Evolutionary conservation across 1,139 yeast species (phyloP).

Genomic region (Wickerhamomyces sp.): DNA sequence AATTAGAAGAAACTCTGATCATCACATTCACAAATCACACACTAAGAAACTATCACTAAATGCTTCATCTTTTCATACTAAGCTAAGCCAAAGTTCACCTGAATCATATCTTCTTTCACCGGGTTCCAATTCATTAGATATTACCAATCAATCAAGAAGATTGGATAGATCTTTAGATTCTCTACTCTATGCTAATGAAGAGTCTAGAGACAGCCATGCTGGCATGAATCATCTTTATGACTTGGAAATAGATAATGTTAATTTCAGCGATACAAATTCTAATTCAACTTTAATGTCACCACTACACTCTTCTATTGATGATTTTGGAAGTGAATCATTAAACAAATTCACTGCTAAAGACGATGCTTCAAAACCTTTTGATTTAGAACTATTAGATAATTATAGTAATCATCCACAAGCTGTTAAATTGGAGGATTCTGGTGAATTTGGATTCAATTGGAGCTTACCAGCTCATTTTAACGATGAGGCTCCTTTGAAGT

Average conservation of each 20-base stretch:
- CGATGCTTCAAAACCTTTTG: no score
- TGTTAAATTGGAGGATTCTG: no score
- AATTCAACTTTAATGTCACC: constrained; percentile 18
- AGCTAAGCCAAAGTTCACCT: constrained; percentile 12
- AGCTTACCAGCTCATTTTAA: background rate
- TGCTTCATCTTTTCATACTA: constrained; percentile 14
- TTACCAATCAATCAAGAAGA: background rate
- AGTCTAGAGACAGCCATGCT: constrained; percentile 1
- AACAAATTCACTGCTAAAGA: no score
- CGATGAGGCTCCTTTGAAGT: background rate
- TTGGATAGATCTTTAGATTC: background rate
- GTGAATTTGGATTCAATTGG: no score
- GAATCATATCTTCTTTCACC: background rate
- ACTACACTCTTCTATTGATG: constrained; percentile 12
- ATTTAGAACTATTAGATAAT: no score
- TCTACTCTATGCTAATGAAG: constrained; percentile 8
- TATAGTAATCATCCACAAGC: no score
- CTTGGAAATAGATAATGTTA: constrained; percentile 10
- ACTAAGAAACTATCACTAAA: no score
- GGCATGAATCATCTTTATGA: constrained; percentile 10
- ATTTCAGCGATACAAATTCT: constrained; percentile 15
- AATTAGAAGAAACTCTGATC: constrained; percentile 13
- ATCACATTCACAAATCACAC: constrained; percentile 18
- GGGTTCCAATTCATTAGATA: constrained; percentile 1
- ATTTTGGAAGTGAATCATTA: background rate